These are phyloP conservation scores for Herpotrichia juniperi DNA, from an alignment of 2,329 filamentous ascomycete genomes.

Conservation along the genomic window DNA sequence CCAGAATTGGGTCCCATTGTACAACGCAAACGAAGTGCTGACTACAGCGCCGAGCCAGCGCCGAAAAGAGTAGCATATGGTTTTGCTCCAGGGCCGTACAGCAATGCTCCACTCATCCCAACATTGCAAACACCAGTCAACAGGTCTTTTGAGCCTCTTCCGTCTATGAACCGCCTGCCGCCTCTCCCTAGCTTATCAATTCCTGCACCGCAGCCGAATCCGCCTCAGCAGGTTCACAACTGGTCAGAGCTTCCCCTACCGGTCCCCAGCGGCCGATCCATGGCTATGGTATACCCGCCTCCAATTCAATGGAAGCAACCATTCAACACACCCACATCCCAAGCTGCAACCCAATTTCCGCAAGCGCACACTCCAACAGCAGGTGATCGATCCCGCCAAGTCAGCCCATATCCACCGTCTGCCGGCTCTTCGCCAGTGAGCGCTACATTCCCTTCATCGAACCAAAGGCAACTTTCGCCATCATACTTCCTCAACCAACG, in stretches of 20 bases:
- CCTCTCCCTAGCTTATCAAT: slow-evolving; percentile 75
- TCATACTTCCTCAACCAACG: slow-evolving; percentile 87
- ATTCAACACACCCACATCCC: slow-evolving; percentile 44
- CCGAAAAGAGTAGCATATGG: slow-evolving; percentile 58
- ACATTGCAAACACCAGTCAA: slow-evolving; percentile 42
- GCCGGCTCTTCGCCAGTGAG: slow-evolving; percentile 71
- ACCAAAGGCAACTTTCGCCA: slow-evolving; percentile 79
- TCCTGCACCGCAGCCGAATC: slow-evolving; percentile 54
- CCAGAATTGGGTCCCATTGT: slow-evolving; percentile 48
- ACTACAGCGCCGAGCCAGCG: slow-evolving; percentile 61
- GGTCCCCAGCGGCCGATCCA: slow-evolving; percentile 68
- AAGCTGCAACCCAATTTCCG: slow-evolving; percentile 33
- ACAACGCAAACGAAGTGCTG: slow-evolving; percentile 64
- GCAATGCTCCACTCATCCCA: slow-evolving; percentile 41
- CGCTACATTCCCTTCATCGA: slow-evolving; percentile 66
- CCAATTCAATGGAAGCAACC: slow-evolving; percentile 59
- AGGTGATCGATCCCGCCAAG: slow-evolving; percentile 52
- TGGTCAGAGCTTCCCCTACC: slow-evolving; percentile 52
- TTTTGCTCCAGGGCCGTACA: slow-evolving; percentile 43
- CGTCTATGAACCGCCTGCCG: slow-evolving; percentile 59
- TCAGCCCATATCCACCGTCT: slow-evolving; percentile 61
- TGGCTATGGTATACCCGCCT: slow-evolving; percentile 76
- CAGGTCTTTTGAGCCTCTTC: slow-evolving; percentile 42
- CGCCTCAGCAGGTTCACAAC: slow-evolving; percentile 45
- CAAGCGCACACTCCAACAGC: slow-evolving; percentile 33